These are phyloP conservation scores for Ophiostoma fasciatum DNA, from an alignment of 2,329 filamentous ascomycete species.

Conservation along the genomic window DNA sequence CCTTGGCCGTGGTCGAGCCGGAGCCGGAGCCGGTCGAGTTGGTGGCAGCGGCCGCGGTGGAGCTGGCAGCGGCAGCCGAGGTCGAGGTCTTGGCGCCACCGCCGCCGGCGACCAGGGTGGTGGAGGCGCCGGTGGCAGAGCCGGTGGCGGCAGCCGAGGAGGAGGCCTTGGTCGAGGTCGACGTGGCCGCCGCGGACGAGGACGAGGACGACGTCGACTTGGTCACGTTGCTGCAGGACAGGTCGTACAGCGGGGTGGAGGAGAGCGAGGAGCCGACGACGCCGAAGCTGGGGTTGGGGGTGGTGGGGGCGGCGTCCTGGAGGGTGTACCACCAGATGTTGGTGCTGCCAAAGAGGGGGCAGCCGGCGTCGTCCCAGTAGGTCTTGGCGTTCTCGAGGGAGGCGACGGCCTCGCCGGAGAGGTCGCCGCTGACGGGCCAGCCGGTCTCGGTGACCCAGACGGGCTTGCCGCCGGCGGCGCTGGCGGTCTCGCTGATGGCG, in stretches of 20 bases:
- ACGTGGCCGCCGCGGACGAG: slow-evolving; percentile 12
- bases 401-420: slow-evolving; percentile 46
- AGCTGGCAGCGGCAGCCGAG: not conserved
- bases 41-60: not conserved
- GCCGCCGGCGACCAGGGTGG: not conserved
- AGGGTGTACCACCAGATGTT: slow-evolving; percentile 70
- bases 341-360: slow-evolving; percentile 47
- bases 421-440: slow-evolving; percentile 61
- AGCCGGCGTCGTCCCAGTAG: slow-evolving; percentile 73
- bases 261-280: slow-evolving; percentile 42
- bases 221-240: slow-evolving; percentile 36
- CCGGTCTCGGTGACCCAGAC: slow-evolving; percentile 85
- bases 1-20: not conserved
- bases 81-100: slow-evolving; percentile 4
- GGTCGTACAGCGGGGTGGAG: slow-evolving; percentile 45
- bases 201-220: slow-evolving; percentile 8
- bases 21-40: slow-evolving; percentile 2
- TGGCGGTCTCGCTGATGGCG: slow-evolving; percentile 45
- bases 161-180: not conserved
- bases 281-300: slow-evolving; percentile 56
- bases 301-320: slow-evolving; percentile 45
- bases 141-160: slow-evolving; percentile 12
- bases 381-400: slow-evolving; percentile 52
- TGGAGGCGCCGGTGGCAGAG: not conserved
- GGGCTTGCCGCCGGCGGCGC: slow-evolving; percentile 47